Evolutionary conservation across 1,139 yeast species (phyloP).

Genomic region (Candida anutae): DNA sequence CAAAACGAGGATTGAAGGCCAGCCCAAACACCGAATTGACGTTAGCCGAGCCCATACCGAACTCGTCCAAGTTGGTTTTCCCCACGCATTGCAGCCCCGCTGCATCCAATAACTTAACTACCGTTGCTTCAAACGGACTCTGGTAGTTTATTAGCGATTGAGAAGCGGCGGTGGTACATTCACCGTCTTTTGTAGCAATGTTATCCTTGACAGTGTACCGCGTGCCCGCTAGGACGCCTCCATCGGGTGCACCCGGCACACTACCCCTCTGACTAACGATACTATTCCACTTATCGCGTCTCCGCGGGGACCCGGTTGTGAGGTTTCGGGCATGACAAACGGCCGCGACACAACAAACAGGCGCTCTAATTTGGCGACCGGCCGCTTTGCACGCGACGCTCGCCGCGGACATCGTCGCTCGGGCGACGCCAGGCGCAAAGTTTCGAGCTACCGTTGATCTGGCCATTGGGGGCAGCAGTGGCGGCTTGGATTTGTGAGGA

Average conservation of each 20-base stretch:
- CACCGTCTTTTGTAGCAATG: slow-evolving; percentile 52
- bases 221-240: slow-evolving; percentile 2
- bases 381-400: no score
- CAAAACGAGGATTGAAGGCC: slow-evolving; percentile 56
- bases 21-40: slow-evolving; percentile 57
- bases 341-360: no score
- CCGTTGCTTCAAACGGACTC: slow-evolving; percentile 83
- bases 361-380: no score
- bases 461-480: no score
- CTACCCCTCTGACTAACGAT: not conserved
- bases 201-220: slow-evolving; percentile 55
- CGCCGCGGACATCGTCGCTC: no score
- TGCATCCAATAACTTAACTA: slow-evolving; percentile 42
- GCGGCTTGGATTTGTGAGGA: no score
- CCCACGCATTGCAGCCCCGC: slow-evolving; percentile 58
- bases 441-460: no score
- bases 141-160: slow-evolving; percentile 45
- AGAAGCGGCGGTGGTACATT: slow-evolving; percentile 81
- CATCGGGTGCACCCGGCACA: not conserved
- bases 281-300: slow-evolving; percentile 2
- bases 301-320: no score
- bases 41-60: slow-evolving; percentile 88
- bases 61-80: slow-evolving; percentile 92
- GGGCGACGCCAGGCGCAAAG: no score
- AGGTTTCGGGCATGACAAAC: no score